A percentile compares a stretch with the other conserved stretches of the same genome.
Evolutionary conservation across 1,139 yeast genomes (phyloP).

Genomic region (Hyphopichia fennica): DNA sequence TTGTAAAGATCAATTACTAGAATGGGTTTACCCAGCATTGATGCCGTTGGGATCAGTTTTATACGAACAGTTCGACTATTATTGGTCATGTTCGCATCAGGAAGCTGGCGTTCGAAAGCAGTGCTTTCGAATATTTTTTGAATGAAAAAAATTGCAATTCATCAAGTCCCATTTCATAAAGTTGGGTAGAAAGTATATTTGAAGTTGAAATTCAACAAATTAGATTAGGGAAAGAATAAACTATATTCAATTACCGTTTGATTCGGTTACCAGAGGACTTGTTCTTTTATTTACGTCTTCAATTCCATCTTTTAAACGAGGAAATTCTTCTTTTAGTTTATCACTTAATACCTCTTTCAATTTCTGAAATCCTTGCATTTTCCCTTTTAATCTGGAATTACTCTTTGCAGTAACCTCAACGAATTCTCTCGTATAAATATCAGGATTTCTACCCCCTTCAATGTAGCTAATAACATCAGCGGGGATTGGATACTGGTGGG

Average conservation of each 20-base stretch:
- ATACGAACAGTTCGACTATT: too few species aligned
- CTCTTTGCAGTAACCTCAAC: conserved; percentile 88
- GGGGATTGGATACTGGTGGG: conserved; percentile 56
- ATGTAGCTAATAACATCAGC: conserved; percentile 79
- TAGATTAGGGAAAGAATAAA: too few species aligned
- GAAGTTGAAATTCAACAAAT: too few species aligned
- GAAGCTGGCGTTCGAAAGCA: too few species aligned
- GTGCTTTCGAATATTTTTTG: too few species aligned
- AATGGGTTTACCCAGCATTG: too few species aligned
- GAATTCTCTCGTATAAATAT: conserved; percentile 93
- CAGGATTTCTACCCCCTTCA: conserved; percentile 96
- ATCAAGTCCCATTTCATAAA: too few species aligned
- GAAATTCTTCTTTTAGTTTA: conserved; percentile 73
- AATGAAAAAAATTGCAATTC: too few species aligned
- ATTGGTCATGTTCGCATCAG: too few species aligned
- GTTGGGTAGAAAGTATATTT: too few species aligned
- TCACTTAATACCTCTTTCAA: conserved; percentile 66
- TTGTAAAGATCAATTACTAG: too few species aligned
- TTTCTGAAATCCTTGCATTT: conserved; percentile 59
- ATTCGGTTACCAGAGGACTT: background rate
- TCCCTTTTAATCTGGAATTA: conserved; percentile 86
- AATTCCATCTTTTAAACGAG: conserved; percentile 54
- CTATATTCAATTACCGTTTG: background rate
- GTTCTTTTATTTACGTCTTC: conserved; percentile 34
- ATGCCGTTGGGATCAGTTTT: too few species aligned